These are phyloP conservation scores for Lizonia empirigonia DNA, from an alignment of 2,329 filamentous ascomycete species.

Conservation along the genomic window DNA sequence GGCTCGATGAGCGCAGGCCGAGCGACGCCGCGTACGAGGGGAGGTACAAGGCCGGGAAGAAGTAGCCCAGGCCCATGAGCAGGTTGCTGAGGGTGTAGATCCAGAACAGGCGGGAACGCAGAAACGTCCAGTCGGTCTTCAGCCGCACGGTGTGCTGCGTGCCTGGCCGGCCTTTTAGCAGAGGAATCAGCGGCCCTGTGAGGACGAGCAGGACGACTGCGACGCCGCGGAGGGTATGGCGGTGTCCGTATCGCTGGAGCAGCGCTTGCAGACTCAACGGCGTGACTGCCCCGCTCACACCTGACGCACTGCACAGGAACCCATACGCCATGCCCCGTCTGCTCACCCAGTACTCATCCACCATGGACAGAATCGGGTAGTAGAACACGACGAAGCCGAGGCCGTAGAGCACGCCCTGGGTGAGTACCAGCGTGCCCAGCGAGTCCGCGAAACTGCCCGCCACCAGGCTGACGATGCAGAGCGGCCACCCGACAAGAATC, in stretches of 20 bases:
- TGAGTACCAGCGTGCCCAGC: conserved; percentile 38
- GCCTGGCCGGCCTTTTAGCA: conserved; percentile 47
- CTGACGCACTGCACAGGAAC: conserved; percentile 51
- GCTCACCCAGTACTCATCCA: conserved; percentile 59
- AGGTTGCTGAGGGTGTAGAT: conserved; percentile 48
- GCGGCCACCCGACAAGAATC: conserved; percentile 39
- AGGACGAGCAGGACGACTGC: conserved; percentile 41
- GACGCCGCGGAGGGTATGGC: conserved; percentile 49
- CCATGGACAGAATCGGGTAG: conserved; percentile 52
- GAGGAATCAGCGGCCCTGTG: conserved; percentile 41
- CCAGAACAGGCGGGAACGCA: conserved; percentile 28
- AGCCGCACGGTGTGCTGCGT: conserved; percentile 26
- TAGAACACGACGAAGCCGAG: conserved; percentile 57
- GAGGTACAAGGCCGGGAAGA: conserved; percentile 48
- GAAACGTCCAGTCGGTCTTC: conserved; percentile 43
- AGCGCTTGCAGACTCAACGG: conserved; percentile 50
- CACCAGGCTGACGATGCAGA: conserved; percentile 39
- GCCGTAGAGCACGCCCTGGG: conserved; percentile 48
- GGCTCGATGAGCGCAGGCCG: conserved; percentile 26
- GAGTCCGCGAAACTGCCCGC: conserved; percentile 42
- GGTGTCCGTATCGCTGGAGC: conserved; percentile 46
- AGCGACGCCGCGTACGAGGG: conserved; percentile 39
- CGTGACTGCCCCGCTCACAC: conserved; percentile 51
- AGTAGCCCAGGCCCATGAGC: conserved; percentile 47
- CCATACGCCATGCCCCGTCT: conserved; percentile 58